Conservation (phyloP, 305 asterid species). For the Galium porrigens region DNA sequence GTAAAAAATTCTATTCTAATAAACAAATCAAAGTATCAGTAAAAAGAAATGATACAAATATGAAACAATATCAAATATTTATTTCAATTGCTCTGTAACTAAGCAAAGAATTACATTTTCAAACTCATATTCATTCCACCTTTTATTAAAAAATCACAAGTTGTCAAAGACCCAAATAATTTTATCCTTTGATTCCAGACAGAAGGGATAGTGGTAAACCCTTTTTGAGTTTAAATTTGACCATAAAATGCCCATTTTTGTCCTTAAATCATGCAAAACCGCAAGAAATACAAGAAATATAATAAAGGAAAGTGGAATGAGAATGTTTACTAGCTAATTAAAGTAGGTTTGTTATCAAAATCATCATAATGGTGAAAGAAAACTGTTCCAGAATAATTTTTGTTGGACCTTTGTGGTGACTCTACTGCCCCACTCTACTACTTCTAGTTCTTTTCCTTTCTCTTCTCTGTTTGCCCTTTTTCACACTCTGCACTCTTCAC, state of each 20-base stretch:
- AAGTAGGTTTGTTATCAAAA: not conserved
- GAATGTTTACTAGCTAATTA: not conserved
- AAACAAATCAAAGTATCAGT: too few species aligned
- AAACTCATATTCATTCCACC: too few species aligned
- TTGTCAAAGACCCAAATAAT: not conserved
- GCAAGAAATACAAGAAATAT: not conserved
- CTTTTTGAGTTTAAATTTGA: conserved; percentile 4
- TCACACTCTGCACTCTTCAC: conserved; percentile 8
- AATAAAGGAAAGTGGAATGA: not conserved
- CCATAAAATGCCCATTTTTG: too few species aligned
- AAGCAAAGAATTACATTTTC: too few species aligned
- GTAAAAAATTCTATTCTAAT: too few species aligned
- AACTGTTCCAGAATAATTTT: not conserved
- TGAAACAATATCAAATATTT: too few species aligned
- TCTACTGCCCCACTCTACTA: not conserved
- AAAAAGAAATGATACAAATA: too few species aligned
- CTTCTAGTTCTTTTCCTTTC: not conserved
- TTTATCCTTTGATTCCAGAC: not conserved
- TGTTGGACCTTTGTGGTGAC: not conserved
- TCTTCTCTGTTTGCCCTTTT: conserved; percentile 9
- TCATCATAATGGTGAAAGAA: not conserved
- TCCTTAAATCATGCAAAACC: conserved; percentile 10
- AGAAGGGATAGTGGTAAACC: conserved; percentile 4
- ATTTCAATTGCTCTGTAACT: too few species aligned
- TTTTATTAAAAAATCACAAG: not conserved